Base-by-base conservation (phyloP, 2,329 filamentous ascomycete genomes). In the Paracamarosporium sp. region DNA sequence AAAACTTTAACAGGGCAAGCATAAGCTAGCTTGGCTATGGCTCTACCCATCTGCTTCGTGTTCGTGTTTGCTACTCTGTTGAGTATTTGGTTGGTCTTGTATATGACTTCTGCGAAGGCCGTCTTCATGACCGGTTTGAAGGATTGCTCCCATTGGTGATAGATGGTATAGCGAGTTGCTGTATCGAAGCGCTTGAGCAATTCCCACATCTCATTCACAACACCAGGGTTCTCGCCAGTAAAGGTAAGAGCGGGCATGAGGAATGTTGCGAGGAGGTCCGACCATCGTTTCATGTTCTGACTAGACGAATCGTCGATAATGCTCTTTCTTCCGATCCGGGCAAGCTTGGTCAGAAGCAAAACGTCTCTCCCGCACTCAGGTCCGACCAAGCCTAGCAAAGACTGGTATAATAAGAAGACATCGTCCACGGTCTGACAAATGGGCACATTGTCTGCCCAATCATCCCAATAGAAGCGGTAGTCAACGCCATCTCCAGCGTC, bases 401-500 rank as follows among this genome's bases (percentile, higher is more conserved):
- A 93, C 56, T 88, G 86, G 75, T 93, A 96, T 0, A 97, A 85
- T 2, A 89, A 88, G 75, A 98, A 95, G 13, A 99, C 85, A 71
- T 99, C 95, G 61, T 97, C 92, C 5, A 97, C 87, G 1, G 83
- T 90, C 73, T 96, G 93, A 71, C 95, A 99, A 20, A 97, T 80
- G 0, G 95, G 96, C 44, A 99, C 84, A 62, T 95, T 96, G 76
- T 98, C 94, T 2, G 88, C 85, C 95, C 95, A 99, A 66, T 98
- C 95, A 57, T 97, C 93, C 88, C 95, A 97, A 76, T 99, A 99
- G 73, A 96, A 98, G 31, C 90, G 87, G 74, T 97, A 98, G 51
- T 90, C 83, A 12, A 82, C 86, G n/a, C 85, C 84, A 65, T 93
- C 91, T 53, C 88, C 88, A 25, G 87, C 87, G 69, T 95, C 91